Evolutionary conservation across 768 basidiomycete genomes (phyloP), one percentile per base, ranked within the genome.

Genomic region (Naematelia encephala): DNA sequence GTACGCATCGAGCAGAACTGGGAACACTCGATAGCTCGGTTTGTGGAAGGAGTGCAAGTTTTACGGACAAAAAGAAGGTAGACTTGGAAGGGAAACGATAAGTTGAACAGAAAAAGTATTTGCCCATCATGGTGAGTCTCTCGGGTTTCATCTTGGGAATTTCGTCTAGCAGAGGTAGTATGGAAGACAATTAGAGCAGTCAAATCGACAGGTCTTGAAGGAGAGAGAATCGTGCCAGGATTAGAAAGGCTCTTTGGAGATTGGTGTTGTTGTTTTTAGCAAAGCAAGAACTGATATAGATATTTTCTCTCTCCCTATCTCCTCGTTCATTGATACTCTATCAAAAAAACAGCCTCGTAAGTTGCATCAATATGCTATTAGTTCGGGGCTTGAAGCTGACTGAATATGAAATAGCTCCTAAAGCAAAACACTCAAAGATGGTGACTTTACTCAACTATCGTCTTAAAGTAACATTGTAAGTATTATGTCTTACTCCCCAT

Each of bases 381-480:
- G n/a, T 12, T n/a, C 49, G 27, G 30, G 19, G 22, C 28, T 29
- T 8, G 49, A 49, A 23, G 25, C 4, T 19, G 27, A 26, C 54
- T 57, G 46, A 60, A 30, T 16, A 10, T 14, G 43, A 11, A 2
- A 16, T 49, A 75, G 74, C 91, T 65, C 91, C 92, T 61, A 96
- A 96, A 78, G 90, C 91, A 46, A 93, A 94, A 82, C 91, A 91
- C 76, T 92, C 93, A 78, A 92, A 93, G 83, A 96, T 99, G 91
- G 87, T 94, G 77, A 80, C 87, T 78, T 87, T 98, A 81, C 85
- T 99, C 82, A 92, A 98, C 80, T 97, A 94, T 89, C 83, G 94
- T 79, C 84, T 99, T 67, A 93, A 89, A 80, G 87, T 98, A 59
- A 96, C 92, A 59, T 87, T 98, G 79, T 96, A 87, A 48, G 77